These are phyloP conservation scores for Kuraishia capsulata DNA, from an alignment of 805 yeast genomes.

Conservation along the genomic window DNA sequence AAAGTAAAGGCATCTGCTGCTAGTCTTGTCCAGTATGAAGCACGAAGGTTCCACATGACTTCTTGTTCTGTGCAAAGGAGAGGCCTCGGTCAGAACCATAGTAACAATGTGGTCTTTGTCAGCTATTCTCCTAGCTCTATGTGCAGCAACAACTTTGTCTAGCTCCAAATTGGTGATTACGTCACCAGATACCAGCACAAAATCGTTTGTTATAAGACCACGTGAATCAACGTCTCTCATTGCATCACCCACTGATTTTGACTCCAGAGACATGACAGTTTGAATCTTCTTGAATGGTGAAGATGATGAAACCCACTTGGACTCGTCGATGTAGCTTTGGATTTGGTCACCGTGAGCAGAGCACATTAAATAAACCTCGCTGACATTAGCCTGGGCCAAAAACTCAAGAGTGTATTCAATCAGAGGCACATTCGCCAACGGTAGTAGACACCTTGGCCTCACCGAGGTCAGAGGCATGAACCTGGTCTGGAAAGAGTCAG, in stretches of 20 bases:
- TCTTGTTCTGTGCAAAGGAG: conserved; percentile 78
- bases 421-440: conserved; percentile 87
- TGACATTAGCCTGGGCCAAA: conserved; percentile 81
- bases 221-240: conserved; percentile 92
- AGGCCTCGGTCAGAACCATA: conserved; percentile 83
- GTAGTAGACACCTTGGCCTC: conserved; percentile 84
- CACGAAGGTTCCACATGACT: conserved; percentile 76
- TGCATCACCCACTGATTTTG: conserved; percentile 92
- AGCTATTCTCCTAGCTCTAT: conserved; percentile 54
- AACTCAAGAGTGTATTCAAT: conserved; percentile 93
- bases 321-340: conserved; percentile 65
- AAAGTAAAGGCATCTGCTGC: conserved; percentile 74
- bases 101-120: conserved; percentile 93
- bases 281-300: conserved; percentile 75
- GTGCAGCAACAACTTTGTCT: conserved; percentile 61
- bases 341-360: conserved; percentile 86
- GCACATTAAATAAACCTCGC: conserved; percentile 85
- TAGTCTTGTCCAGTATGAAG: conserved; percentile 67
- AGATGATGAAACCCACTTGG: conserved; percentile 59
- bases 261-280: conserved; percentile 76
- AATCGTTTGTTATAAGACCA: conserved; percentile 85
- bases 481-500: conserved; percentile 87
- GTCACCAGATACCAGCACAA: conserved; percentile 85
- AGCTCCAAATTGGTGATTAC: conserved; percentile 90
- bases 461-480: conserved; percentile 87